Evolutionary conservation across 2,329 filamentous ascomycete species (phyloP), one percentile per base, ranked within the genome.

Genomic region (Sphaceloma murrayae): DNA sequence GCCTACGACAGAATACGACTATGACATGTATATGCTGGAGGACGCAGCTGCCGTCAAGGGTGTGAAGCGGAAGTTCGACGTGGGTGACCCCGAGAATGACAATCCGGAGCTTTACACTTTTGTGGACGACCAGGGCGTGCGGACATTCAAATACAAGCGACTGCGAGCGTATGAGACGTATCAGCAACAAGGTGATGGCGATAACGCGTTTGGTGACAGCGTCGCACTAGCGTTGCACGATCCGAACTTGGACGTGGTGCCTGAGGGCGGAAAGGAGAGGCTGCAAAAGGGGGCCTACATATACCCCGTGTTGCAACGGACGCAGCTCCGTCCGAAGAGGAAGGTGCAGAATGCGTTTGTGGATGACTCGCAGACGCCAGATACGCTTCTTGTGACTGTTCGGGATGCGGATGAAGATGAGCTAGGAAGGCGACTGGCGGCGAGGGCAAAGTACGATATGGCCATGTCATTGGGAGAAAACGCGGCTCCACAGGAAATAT

Each of bases 121-220:
- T 38, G 53, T 52, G 13, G 65, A 58, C 47, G 49, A 48, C 21
- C 56, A 60, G 17, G 56, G 53, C 18, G 40, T 50, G n/a, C 51
- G 50, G 10, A 67, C 61, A 53, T 75, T 76, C 62, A 70, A 69
- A 43, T 78, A 67, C 59, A 68, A 74, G 44, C 71, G 73, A 45
- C 56, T 74, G 16, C 72, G 76, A 27, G 74, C 69, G n/a, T 81
- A 79, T 58, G 74, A 77, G 48, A 77, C 75, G 2, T 68, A 65
- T 44, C 63, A 67, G 17, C 75, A 78, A 54, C 60, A 63, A 4
- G 65, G 71, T 34, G 68, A 71, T 48, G 62, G 66, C 2, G 63
- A 69, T 4, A 66, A 75, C 47, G 67, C 67, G 22, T 76, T 73
- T 52, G 69, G 67, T 47, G 73, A 78, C 44, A 64, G 60, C 1